Evolutionary conservation across 306 rosid species (phyloP), one percentile per base, ranked within the genome.

Genomic region (Corylus avellana): DNA sequence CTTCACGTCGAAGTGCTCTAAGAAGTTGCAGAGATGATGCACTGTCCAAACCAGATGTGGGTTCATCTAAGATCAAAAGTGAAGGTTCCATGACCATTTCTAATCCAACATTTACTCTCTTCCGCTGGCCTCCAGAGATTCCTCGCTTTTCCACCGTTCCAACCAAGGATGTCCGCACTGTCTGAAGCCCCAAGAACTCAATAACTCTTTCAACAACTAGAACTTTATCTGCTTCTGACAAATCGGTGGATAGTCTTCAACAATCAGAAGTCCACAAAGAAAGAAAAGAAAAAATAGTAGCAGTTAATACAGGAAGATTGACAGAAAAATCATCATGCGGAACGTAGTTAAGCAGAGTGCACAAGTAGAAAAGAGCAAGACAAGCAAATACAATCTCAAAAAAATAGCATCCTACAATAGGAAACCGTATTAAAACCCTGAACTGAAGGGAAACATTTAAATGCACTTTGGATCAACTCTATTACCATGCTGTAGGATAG

Each of bases 11-110:
- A 62, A 91, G 94, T 68, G 98, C 99, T 91, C 96, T 80, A 72
- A 95, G 92, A 80, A 95, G 98, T 74, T 89, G 91, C 80, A 87
- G 97, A 61, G 99, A 95, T 61, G 99, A 91, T 76, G 99, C 93
- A 83, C 99, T 95, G 86, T 95, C 98, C 92, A 95, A 85, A 82
- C 99, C 97, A 64, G 99, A 95, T 0, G 99, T 93, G 66, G 99
- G 99, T 82, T 95, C 98, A 85, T 95, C 99, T 85, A 95, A 87
- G 64, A 95, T 88, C 86, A 95, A 77, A 78, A 95, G 92, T 77
- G 99, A 95, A 88, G 99, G 99, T 79, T 93, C 99, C 97, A 95
- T 90, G 78, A 95, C 99, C 99, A 95, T 95, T 86, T 95, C 99
- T 76, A 95, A 80, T 74, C 98, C 98, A 66, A 93, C 99, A 87